Evolutionary conservation across 176 grass and related monocot genomes (phyloP).

Genomic region (Eleusine indica): DNA sequence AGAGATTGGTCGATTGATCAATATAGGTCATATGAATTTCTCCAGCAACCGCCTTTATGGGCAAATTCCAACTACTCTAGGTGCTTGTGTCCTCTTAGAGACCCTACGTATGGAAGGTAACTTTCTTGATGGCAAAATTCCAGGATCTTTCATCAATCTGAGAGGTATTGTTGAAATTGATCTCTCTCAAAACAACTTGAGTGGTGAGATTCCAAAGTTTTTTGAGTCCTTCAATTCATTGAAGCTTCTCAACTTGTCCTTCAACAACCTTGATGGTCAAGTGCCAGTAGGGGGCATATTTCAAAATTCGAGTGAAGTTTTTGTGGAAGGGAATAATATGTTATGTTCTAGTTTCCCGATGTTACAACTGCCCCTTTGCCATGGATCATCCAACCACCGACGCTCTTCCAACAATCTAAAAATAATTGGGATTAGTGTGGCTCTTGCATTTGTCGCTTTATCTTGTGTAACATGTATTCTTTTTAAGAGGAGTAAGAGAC

Average conservation of each 20-base stretch:
- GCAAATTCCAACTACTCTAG: neutral
- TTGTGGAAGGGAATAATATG: neutral
- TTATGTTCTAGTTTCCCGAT: neutral
- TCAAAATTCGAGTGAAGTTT: neutral
- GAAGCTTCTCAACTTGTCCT: constrained; percentile 1
- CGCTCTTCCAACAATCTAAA: neutral
- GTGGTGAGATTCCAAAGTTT: neutral
- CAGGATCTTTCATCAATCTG: neutral
- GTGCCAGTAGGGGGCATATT: constrained; percentile 1
- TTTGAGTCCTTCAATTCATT: neutral
- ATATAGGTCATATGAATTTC: neutral
- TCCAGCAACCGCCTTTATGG: neutral
- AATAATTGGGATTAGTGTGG: neutral
- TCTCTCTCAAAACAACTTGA: constrained; percentile 1
- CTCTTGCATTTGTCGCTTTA: neutral
- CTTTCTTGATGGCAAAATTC: neutral
- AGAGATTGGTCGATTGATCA: constrained; percentile 1
- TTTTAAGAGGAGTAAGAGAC: neutral
- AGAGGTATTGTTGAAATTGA: neutral
- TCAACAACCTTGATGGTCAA: neutral
- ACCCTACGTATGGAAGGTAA: neutral
- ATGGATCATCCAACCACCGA: neutral
- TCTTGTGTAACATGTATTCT: neutral
- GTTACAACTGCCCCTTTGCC: neutral
- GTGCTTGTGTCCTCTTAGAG: neutral